phyloP scores from a whole-genome alignment of 306 rosid species.

The Carpinus fangiana region DNA sequence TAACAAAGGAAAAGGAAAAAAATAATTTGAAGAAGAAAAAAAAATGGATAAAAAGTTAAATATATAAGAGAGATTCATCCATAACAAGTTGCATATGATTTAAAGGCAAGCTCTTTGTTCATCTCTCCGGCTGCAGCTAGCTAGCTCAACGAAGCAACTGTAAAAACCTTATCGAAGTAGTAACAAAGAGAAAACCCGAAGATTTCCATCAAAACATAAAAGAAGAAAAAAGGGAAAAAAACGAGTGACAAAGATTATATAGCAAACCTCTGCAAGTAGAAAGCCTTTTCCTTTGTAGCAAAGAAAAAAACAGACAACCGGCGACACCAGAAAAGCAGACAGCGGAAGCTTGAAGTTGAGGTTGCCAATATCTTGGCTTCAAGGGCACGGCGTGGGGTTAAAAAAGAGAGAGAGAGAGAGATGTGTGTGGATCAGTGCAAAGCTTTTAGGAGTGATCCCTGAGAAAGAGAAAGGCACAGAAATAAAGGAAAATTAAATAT shows the following conservation, averaged over 20 bases:
- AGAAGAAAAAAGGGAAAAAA: not conserved
- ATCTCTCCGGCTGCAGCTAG: not conserved
- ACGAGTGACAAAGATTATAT: conserved; percentile 23
- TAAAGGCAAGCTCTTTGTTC: not conserved
- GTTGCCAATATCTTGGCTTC: conserved; percentile 64
- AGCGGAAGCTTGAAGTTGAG: conserved; percentile 35
- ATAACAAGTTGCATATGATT: not conserved
- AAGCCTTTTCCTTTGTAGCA: conserved; percentile 25
- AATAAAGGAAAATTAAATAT: conserved; percentile 55
- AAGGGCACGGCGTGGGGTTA: conserved; percentile 82
- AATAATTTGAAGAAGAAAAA: not conserved
- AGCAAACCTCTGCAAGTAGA: not conserved
- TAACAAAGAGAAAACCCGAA: not conserved
- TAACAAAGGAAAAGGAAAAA: not conserved
- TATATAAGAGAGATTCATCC: conserved; percentile 12
- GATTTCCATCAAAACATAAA: not conserved
- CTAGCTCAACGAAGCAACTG: not conserved
- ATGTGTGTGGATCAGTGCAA: conserved; percentile 59
- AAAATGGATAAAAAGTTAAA: not conserved
- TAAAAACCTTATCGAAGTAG: not conserved
- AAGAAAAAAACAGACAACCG: conserved; percentile 47
- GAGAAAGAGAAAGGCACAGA: conserved; percentile 79
- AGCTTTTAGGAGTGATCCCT: conserved; percentile 41
- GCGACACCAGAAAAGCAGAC: conserved; percentile 35
- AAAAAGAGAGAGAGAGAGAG: conserved; percentile 38